phyloP scores from a whole-genome alignment of 805 yeast genomes.

The Ogataea sp. region DNA sequence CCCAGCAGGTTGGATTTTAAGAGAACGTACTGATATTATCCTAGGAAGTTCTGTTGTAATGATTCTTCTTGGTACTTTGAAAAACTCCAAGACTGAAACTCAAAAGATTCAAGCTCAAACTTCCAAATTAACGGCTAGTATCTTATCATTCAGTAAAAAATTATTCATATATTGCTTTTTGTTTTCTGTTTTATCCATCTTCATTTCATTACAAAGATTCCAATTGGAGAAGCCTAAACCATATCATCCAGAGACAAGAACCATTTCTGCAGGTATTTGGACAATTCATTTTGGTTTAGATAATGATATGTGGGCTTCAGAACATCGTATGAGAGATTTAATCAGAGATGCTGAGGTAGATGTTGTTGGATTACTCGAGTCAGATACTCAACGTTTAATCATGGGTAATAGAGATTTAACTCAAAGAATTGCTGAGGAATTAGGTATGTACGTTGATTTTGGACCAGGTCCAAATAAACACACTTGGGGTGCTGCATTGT shows the following conservation, averaged over 20 bases:
- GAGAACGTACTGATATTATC: slow-evolving; percentile 84
- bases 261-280: slow-evolving; percentile 96
- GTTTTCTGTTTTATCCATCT: slow-evolving; percentile 36
- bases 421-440: slow-evolving; percentile 82
- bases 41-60: slow-evolving; percentile 46
- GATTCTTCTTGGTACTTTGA: slow-evolving; percentile 41
- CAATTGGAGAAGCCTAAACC: slow-evolving; percentile 58
- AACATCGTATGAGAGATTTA: slow-evolving; percentile 78
- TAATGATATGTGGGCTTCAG: slow-evolving; percentile 97
- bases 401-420: slow-evolving; percentile 96
- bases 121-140: too few relatives aligned
- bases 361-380: slow-evolving; percentile 82
- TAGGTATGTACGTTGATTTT: slow-evolving; percentile 90
- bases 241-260: slow-evolving; percentile 56
- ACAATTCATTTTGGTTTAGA: slow-evolving; percentile 96
- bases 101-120: too few relatives aligned
- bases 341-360: slow-evolving; percentile 84
- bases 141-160: slow-evolving; percentile 7
- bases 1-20: slow-evolving; percentile 80
- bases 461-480: slow-evolving; percentile 98
- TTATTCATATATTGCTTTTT: slow-evolving; percentile 20
- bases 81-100: too few relatives aligned
- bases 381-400: slow-evolving; percentile 87
- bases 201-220: slow-evolving; percentile 49
- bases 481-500: slow-evolving; percentile 94